Conservation (phyloP, 495 filamentous ascomycete species). For the Neurospora discreta region DNA sequence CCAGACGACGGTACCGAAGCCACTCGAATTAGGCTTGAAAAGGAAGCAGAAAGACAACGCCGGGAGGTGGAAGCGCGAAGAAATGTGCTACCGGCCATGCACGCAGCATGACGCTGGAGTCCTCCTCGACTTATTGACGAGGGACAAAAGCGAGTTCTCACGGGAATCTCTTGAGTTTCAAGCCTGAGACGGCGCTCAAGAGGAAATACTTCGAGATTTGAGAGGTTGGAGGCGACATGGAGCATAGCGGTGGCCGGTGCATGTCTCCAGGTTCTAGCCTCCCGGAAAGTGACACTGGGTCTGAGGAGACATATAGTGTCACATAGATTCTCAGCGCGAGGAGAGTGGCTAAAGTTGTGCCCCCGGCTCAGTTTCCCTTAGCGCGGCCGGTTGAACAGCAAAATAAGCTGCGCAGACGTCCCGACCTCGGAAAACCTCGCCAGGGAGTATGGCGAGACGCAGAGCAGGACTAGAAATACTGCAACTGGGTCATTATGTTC, state of each 20-base stretch:
- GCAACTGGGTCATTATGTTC: background rate
- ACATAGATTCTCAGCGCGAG: background rate
- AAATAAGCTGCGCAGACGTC: background rate
- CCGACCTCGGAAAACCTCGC: background rate
- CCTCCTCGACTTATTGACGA: background rate
- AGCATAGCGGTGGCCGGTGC: background rate
- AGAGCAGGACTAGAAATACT: background rate
- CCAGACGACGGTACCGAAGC: constrained; percentile 94
- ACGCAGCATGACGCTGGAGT: background rate
- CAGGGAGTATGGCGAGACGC: background rate
- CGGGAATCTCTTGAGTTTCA: background rate
- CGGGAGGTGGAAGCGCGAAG: background rate
- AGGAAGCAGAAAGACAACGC: constrained; percentile 21
- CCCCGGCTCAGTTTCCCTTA: background rate
- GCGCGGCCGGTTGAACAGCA: background rate
- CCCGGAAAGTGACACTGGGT: background rate
- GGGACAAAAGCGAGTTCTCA: background rate
- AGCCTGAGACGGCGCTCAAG: background rate
- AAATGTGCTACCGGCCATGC: constrained; percentile 3
- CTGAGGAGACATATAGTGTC: background rate
- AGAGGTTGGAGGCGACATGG: background rate
- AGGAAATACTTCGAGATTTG: background rate
- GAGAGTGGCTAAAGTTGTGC: background rate
- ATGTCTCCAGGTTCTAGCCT: background rate
- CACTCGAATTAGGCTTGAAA: constrained; percentile 53